Evolutionary conservation across 805 yeast species (phyloP), one percentile per base, ranked within the genome.

Genomic region (Suhomyces vadensis): DNA sequence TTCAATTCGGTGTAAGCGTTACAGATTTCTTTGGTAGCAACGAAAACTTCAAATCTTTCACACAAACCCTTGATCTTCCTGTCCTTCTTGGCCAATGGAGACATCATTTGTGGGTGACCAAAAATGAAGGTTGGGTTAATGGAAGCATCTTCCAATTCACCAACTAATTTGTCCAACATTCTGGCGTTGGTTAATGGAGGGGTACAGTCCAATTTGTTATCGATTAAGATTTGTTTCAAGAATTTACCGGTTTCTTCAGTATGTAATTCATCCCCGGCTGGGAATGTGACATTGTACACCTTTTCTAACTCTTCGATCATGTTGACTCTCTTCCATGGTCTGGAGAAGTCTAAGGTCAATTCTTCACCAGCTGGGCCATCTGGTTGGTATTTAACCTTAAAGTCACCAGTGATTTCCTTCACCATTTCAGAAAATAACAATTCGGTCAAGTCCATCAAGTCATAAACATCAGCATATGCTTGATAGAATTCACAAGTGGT

Each of bases 81-180:
- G 67, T 92, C 87, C 75, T 87, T 88, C 77, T 92, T 92, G 65
- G 99, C 99, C 71, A 92, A 80, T 55, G 99, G 99, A 46, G 98
- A 92, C 99, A 92, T 92, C 95, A 92, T 89, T 76, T 92, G 97
- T 48, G 99, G 99, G 71, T 92, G 99, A 58, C 99, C 99, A 62
- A 89, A 91, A 69, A 92, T 87, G 71, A 92, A 92, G 37, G 98
- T 94, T 58, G 99, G 99, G 78, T 88, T 94, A 71, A 92, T 87
- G 65, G 95, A 88, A 42, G 82, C 77, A 62, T 91, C 97, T 77
- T 92, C 99, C 68, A 85, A 81, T 67, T 89, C 97, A 64, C 99
- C 98, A 58, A 92, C 97, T 53, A 92, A 82, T 78, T 88, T 91
- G 78, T 94, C 99, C 67, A 94, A 82, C 97, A 92, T 92, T 76